Evolutionary conservation across 148 eudicot species (phyloP), one percentile per base, ranked within the genome.

Genomic region (Rhododendron vialii): DNA sequence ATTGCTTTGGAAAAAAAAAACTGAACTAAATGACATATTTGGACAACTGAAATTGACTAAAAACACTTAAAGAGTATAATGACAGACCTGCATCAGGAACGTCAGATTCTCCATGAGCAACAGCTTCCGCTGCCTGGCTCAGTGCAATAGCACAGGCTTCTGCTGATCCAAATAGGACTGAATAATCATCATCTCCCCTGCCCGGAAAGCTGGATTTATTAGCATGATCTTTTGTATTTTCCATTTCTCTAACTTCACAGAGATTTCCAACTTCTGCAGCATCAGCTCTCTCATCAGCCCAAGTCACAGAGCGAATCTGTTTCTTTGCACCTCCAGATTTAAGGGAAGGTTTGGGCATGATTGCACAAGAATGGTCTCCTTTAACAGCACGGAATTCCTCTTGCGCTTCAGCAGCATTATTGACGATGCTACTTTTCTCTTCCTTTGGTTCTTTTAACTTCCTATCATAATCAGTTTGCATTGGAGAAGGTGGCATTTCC

Each of bases 141-240:
- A 95, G 90, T 69, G 98, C 98, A 86, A 82, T 73, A 59, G 98
- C 98, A 93, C 95, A 92, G 51, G 96, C 98, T 91, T 97, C 96
- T 24, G 98, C 98, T 20, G 96, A 97, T 84, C 89, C 93, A 91
- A 89, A 88, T 88, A 95, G 90, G 51, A 89, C 75, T 35, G 89
- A 89, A 90, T 86, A 90, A 71, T 90, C 88, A 82, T 84, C 86
- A 4, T 82, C 90, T 61, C 71, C 86, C 57, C 81, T 75, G 8
- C 77, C 90, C 80, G 63, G 63, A 51, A 86, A 83, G 55, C 67
- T 45, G 26, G 79, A 48, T 30, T 85, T 83, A 82, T 81, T 63
- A 10, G 85, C 71, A 82, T 30, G 84, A 59, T 83, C 87, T 83
- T 87, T 86, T 24, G 85, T 81, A 65, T 86, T 86, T 78, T 89